Base-by-base conservation (phyloP, 371 early-diverging fungal genomes). In the Nosema muscidifuracis region DNA sequence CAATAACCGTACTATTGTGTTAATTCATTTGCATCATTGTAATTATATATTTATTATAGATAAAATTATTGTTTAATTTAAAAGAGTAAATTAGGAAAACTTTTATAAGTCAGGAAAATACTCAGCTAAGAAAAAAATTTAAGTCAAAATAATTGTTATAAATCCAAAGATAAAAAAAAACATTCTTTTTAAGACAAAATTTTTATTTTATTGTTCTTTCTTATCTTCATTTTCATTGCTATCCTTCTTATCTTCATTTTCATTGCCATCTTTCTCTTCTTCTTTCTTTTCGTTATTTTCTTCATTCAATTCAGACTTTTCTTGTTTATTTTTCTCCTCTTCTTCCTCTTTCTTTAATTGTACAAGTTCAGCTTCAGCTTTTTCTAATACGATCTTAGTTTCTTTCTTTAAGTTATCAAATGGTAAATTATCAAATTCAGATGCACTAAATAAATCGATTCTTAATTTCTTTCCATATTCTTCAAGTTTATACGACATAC, bases 241-340 rank as follows among this genome's bases (percentile, higher is more conserved):
- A n/a, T 53, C 22, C 31, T 77, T 18, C 9, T 61, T 56, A 26
- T 60, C 55, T 65, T 58, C 47, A 13, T 55, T 20, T 0, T 28
- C 58, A 63, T 65, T 53, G 15, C 50, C 13, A 12, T 73, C 51
- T 6, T 12, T 38, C 7, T 65, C 22, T 1, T 65, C 47, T 42
- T 65, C 20, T 60, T 64, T n/a, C 38, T 70, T 44, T 20, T 73
- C 30, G n/a, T 62, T 42, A 16, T 67, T 53, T n/a, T 67, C 28
- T 6, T 36, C 26, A 15, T 36, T 13, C 44, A 60, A 40, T 55
- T 70, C 30, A 12, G 34, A 15, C 26, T 47, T 10, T 30, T 26
- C 20, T 38, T 71, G 40, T 31, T 62, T 63, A 28, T 76, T 30
- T 38, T 65, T 33, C 1, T 58, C 57, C 67, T 66, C 26, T 71